Evolutionary conservation across 164 flowering plant species (phyloP).

Genomic region (Buxus sempervirens): DNA sequence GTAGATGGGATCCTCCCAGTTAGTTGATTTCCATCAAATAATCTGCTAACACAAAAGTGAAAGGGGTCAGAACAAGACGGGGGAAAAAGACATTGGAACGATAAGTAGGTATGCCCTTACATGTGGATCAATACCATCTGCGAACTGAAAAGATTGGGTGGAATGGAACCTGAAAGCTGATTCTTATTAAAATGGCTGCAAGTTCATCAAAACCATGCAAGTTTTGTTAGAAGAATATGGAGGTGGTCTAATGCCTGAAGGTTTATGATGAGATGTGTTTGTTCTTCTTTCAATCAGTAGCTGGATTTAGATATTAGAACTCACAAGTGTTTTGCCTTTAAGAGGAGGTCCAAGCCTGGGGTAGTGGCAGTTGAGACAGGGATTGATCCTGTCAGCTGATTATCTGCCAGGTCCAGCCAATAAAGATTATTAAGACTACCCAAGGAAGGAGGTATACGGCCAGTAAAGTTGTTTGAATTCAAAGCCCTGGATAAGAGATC

Average conservation of each 20-base stretch:
- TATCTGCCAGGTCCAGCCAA: constrained; percentile 93
- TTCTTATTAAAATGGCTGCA: constrained; percentile 95
- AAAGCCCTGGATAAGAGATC: constrained; percentile 58
- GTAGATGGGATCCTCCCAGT: constrained; percentile 43
- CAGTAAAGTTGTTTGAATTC: constrained; percentile 78
- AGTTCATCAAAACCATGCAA: constrained; percentile 7
- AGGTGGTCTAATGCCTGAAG: not conserved
- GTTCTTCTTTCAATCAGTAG: not conserved
- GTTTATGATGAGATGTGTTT: not conserved
- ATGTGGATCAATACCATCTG: constrained; percentile 77
- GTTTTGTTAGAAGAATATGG: not conserved
- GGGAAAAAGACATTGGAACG: not conserved
- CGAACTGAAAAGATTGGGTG: constrained; percentile 62
- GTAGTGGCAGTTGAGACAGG: constrained; percentile 60
- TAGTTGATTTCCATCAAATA: constrained; percentile 43
- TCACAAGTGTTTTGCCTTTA: constrained; percentile 85
- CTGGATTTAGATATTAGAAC: constrained; percentile 15
- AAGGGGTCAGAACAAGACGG: not conserved
- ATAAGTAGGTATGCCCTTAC: constrained; percentile 45
- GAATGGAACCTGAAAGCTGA: constrained; percentile 72
- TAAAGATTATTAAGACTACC: constrained; percentile 78
- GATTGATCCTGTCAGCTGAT: constrained; percentile 66
- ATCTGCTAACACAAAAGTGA: constrained; percentile 23
- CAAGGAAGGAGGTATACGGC: constrained; percentile 69
- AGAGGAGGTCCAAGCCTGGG: constrained; percentile 78